Conservation (phyloP, 768 basidiomycete species). For the Leccinum boreale region DNA sequence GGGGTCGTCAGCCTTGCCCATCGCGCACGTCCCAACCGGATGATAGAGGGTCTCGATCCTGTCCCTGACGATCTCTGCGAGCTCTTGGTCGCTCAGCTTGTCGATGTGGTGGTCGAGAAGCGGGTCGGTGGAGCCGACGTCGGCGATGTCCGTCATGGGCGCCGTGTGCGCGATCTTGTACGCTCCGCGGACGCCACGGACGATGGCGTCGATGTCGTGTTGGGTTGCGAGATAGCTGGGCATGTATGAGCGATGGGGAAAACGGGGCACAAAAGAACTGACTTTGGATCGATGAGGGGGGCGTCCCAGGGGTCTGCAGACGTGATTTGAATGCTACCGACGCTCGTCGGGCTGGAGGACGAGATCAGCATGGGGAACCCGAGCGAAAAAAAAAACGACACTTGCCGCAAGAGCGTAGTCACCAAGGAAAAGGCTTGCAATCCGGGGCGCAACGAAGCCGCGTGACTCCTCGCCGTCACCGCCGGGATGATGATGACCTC, state of each 20-base stretch:
- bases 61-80: constrained; percentile 33
- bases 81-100: constrained; percentile 30
- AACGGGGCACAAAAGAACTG: constrained; percentile 6
- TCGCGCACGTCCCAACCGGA: constrained; percentile 37
- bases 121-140: constrained; percentile 27
- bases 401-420: constrained; percentile 25
- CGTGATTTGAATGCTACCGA: constrained; percentile 38
- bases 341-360: constrained; percentile 40
- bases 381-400: not conserved
- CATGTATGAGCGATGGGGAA: not conserved
- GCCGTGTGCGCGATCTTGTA: constrained; percentile 36
- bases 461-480: not conserved
- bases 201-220: constrained; percentile 38
- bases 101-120: constrained; percentile 38
- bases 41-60: constrained; percentile 43
- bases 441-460: not conserved
- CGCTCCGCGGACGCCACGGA: constrained; percentile 40
- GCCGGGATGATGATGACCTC: constrained; percentile 23
- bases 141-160: constrained; percentile 38
- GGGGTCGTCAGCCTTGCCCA: constrained; percentile 38
- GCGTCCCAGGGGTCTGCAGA: constrained; percentile 40
- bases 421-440: constrained; percentile 20
- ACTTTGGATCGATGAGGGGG: constrained; percentile 46
- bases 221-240: constrained; percentile 40
- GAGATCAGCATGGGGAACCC: not conserved